phyloP scores from a whole-genome alignment of 495 filamentous ascomycete species.

The Tuber microsphaerosporum region DNA sequence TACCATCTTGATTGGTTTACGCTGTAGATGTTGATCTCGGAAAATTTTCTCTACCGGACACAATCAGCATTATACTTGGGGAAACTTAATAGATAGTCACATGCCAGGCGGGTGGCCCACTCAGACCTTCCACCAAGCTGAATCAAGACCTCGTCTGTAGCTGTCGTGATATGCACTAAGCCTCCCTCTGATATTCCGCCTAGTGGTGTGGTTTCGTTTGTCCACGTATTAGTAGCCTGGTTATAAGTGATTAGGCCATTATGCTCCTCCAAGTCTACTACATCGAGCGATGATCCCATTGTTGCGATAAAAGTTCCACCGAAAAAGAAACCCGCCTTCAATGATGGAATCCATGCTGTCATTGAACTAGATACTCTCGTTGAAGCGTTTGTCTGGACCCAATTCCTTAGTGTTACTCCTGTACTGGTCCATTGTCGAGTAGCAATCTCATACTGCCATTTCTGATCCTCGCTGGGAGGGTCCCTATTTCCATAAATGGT shows the following conservation, averaged over 20 bases:
- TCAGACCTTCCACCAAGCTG: conserved; percentile 10
- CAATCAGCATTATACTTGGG: not conserved
- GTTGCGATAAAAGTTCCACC: not conserved
- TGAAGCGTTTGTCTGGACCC: not conserved
- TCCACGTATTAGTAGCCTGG: conserved; percentile 2
- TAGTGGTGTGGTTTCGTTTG: conserved; percentile 13
- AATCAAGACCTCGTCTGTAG: conserved; percentile 11
- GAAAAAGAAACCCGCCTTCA: conserved; percentile 10
- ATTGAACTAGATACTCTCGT: conserved; percentile 4
- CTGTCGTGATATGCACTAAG: not conserved
- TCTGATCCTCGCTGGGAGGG: not conserved
- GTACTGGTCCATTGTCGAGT: not conserved
- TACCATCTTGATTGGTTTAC: conserved; percentile 17
- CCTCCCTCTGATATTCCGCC: not conserved
- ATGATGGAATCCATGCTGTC: conserved; percentile 13
- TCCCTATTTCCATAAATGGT: not conserved
- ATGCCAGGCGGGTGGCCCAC: not conserved
- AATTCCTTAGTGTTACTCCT: not conserved
- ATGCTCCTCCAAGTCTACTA: not conserved
- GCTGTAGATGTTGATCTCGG: conserved; percentile 20
- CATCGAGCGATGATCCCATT: not conserved
- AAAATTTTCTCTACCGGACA: conserved; percentile 7
- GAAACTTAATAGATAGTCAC: not conserved
- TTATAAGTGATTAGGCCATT: conserved; percentile 7
- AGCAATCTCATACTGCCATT: not conserved